Evolutionary conservation across 164 flowering plant species (phyloP), one percentile per base, ranked within the genome.

Genomic region (Stephania cephalantha): DNA sequence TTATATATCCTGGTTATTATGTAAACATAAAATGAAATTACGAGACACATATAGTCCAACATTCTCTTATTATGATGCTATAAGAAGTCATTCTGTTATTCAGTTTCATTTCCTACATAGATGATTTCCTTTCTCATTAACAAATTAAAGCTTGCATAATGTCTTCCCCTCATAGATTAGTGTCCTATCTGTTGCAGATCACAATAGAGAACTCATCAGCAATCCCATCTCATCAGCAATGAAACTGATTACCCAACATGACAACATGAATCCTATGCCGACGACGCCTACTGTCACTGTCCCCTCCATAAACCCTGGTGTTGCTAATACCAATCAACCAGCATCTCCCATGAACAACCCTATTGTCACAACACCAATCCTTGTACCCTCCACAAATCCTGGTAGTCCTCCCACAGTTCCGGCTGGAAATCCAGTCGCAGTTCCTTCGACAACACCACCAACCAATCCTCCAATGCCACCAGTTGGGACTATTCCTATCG

Each of bases 401-500:
- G 83, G 80, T 42, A 74, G 82, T 29, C 83, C 83, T n/a, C 25
- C 73, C 10, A 7, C 55, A 7, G 45, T 13, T 44, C 71, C 84
- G 15, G 73, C 72, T 11, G 82, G 85, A 17, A 58, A 69, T 70
- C 86, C 89, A 1, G 83, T 82, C 31, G 74, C 55, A 7, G 50
- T 67, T 73, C 80, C 77, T 6, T 18, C 30, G 1, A 63, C 71
- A 64, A 69, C 76, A 18, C 79, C 81, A 13, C 22, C 74, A 7
- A 85, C 87, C 4, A 87, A 85, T 61, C 93, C 96, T 72, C 86
- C 88, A 31, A 31, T 82, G 1, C 81, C 87, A 8, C 75, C 85
- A 13, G 44, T 81, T 1, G 86, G 80, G 15, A 50, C 55, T 17
- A 77, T 67, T 75, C 90, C 89, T 18, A 73, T 75, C 45, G 76